Evolutionary conservation across 306 rosid genomes (phyloP), one percentile per base, ranked within the genome.

Genomic region (Sicyos edulis): DNA sequence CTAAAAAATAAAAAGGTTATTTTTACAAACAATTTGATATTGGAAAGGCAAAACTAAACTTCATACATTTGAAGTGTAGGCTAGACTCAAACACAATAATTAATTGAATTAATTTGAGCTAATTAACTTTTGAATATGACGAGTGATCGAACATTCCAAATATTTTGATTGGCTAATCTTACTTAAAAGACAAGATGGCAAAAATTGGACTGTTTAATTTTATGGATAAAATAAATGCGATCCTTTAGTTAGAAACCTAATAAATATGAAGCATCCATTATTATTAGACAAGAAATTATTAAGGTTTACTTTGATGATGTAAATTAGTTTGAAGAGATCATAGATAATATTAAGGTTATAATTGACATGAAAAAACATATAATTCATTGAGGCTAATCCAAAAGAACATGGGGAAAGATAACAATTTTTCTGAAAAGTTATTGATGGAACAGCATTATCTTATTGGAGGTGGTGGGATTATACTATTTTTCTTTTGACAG

Each of bases 361-460:
- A 17, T 55, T 55, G 21, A 55, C 16, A 21, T 54, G 4, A 6
- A 21, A 17, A 22, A 17, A 10, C 62, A 57, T 57, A 19, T 21
- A 57, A 57, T 57, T 57, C 7, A 34, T 42, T 34, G 37, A 34
- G 69, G 24, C 14, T 15, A 34, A 62, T 37, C 50, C 24, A 62
- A 6, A 24, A 26, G 34, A 58, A 14, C 44, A 62, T 34, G 50
- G 69, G 22, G 29, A 62, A 62, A 62, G 69, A 62, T 62, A 32
- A n/a, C 69, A 62, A 62, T 34, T 62, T 62, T 59, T 26, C 1
- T 59, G 65, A 10, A 29, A 59, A 59, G 66, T 60, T 34, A 37
- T 37, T 62, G 69, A 62, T 62, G 70, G 70, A 64, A 64, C 70
- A 37, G 14, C 70, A 63, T 62, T 32, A 62, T 62, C 69, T 62